Percentiles rank a stretch among this genome's conserved stretches.
phyloP scores from a whole-genome alignment of 768 basidiomycete genomes.

The Strobilomyces dryophilus region DNA sequence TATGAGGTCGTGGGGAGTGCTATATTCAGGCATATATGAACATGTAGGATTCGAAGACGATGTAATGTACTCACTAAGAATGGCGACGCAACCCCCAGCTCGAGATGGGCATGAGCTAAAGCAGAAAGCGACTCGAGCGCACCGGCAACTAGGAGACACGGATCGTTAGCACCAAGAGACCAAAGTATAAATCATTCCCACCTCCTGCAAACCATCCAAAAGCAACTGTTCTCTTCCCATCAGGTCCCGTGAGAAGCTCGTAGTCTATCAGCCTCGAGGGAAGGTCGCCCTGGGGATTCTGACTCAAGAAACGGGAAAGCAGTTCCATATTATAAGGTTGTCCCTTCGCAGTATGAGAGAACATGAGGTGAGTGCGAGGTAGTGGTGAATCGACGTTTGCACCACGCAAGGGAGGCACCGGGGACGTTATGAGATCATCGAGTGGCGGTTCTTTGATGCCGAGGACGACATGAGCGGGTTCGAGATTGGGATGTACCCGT shows the following conservation, averaged over 20 bases:
- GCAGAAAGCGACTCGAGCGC: slow-evolving; percentile 76
- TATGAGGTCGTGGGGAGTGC: slow-evolving; percentile 81
- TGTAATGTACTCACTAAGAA: slow-evolving; percentile 56
- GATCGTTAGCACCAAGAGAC: not conserved
- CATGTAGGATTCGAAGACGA: not conserved
- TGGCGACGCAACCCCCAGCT: slow-evolving; percentile 75
- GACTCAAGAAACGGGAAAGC: slow-evolving; percentile 56
- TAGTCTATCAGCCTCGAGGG: slow-evolving; percentile 73
- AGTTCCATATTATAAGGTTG: slow-evolving; percentile 83
- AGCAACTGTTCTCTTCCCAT: slow-evolving; percentile 75
- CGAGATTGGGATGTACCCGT: slow-evolving; percentile 49
- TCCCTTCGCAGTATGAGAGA: slow-evolving; percentile 88
- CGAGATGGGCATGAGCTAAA: slow-evolving; percentile 74
- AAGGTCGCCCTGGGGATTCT: slow-evolving; percentile 14
- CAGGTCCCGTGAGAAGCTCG: slow-evolving; percentile 63
- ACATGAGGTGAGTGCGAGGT: slow-evolving; percentile 79
- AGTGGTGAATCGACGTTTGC: slow-evolving; percentile 19
- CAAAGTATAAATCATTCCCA: slow-evolving; percentile 29
- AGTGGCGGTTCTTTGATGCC: slow-evolving; percentile 90
- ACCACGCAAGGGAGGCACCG: slow-evolving; percentile 28
- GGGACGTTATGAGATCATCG: slow-evolving; percentile 49
- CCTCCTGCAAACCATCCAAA: slow-evolving; percentile 95
- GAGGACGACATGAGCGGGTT: slow-evolving; percentile 66
- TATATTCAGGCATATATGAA: not conserved
- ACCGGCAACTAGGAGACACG: slow-evolving; percentile 59